These are phyloP conservation scores for Adenanthera pavonina DNA, from an alignment of 306 rosid species.

Conservation along the genomic window DNA sequence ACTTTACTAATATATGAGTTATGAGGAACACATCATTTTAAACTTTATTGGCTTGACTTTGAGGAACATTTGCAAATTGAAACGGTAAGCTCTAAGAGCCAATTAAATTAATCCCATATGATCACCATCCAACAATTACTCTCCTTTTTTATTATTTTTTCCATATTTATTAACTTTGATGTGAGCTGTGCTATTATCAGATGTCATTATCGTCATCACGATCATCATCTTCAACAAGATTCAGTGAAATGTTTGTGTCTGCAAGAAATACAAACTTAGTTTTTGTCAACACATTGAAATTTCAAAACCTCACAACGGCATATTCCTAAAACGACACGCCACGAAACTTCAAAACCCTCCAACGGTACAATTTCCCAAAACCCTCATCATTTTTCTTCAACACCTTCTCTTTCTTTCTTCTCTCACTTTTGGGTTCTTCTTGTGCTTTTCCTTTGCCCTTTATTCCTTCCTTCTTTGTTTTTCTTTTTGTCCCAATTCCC, in stretches of 20 bases:
- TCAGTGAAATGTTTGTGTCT: slow-evolving; percentile 3
- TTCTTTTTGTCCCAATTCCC: slow-evolving; percentile 20
- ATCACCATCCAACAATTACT: neutral
- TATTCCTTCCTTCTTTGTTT: slow-evolving; percentile 12
- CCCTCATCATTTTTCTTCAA: neutral
- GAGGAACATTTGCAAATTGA: neutral
- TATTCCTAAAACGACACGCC: slow-evolving; percentile 24
- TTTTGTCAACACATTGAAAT: neutral
- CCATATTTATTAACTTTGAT: neutral
- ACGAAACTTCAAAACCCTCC: slow-evolving; percentile 40
- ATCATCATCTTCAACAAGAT: neutral
- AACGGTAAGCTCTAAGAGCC: neutral
- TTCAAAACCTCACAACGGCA: slow-evolving; percentile 37
- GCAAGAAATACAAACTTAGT: neutral
- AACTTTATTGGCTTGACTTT: neutral
- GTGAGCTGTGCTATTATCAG: neutral
- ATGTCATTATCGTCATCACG: neutral
- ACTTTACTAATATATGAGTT: too few species aligned
- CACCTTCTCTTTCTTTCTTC: neutral
- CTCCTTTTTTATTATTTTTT: neutral
- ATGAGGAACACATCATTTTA: neutral
- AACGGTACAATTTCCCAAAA: slow-evolving; percentile 47
- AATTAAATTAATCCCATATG: neutral
- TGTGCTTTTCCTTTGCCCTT: slow-evolving; percentile 9
- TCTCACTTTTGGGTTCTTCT: neutral